These are phyloP conservation scores for Cyclotella choctawhatcheeana DNA, from an alignment of 108 stramenopile species.

Conservation along the genomic window DNA sequence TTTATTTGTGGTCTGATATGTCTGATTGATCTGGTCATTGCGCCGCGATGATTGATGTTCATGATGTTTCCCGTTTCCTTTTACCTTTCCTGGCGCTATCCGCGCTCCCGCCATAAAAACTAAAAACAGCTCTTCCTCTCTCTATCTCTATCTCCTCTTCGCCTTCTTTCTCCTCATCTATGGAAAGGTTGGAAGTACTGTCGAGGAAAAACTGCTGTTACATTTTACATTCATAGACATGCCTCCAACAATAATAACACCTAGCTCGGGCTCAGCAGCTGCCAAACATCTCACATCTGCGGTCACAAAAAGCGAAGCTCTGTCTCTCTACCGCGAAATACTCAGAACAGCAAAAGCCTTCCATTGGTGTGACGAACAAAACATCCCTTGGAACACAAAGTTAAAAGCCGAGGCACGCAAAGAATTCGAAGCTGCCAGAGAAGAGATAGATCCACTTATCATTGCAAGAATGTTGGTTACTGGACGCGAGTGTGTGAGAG, in stretches of 20 bases:
- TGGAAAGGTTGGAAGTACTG: too few species aligned
- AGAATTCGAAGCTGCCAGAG: conserved; percentile 86
- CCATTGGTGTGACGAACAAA: conserved; percentile 85
- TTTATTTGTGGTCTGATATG: too few species aligned
- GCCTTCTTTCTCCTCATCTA: background rate
- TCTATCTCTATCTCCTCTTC: too few species aligned
- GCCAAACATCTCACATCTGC: conserved; percentile 58
- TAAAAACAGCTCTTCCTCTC: too few species aligned
- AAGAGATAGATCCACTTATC: conserved; percentile 91
- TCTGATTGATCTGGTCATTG: too few species aligned
- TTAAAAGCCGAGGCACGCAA: conserved; percentile 79
- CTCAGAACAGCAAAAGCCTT: conserved; percentile 90
- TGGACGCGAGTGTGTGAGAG: conserved; percentile 90
- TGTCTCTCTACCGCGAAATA: conserved; percentile 86
- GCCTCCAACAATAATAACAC: conserved; percentile 52
- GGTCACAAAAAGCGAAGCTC: conserved; percentile 59
- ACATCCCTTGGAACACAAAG: conserved; percentile 79
- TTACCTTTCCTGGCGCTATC: too few species aligned
- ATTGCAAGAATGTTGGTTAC: conserved; percentile 91
- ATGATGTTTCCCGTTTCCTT: too few species aligned
- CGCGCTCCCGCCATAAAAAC: too few species aligned
- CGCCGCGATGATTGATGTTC: too few species aligned
- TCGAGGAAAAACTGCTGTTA: too few species aligned
- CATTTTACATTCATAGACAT: too few species aligned
- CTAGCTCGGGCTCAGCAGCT: conserved; percentile 28